These are phyloP conservation scores for Monosiga brevicollis DNA, from an alignment of 78 protist genomes.

Conservation along the genomic window DNA sequence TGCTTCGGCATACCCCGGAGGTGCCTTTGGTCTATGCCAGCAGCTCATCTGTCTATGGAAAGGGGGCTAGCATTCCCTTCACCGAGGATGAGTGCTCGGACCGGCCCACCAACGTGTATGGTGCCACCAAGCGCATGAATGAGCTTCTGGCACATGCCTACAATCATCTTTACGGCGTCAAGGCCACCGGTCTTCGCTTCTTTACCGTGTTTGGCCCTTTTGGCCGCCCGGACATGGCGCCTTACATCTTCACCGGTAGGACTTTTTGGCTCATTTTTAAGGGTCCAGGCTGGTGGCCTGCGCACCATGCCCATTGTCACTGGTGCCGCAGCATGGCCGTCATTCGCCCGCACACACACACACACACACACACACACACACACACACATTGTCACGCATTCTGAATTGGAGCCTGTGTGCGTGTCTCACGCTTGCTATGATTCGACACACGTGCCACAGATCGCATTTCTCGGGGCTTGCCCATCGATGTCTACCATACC, in stretches of 20 bases:
- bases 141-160: conserved; percentile 36
- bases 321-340: no score
- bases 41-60: conserved; percentile 45
- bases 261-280: no score
- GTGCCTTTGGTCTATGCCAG: conserved; percentile 33
- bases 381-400: no score
- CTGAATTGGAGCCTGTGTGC: no score
- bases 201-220: conserved; percentile 66
- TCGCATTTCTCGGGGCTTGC: neutral
- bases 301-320: no score
- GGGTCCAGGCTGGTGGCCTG: no score
- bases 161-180: conserved; percentile 25
- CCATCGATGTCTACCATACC: conserved; percentile 12
- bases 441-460: no score
- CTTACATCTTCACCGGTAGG: conserved; percentile 18
- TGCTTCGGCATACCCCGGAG: neutral
- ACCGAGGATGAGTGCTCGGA: neutral
- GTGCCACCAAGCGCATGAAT: conserved; percentile 35
- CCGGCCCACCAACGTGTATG: conserved; percentile 17
- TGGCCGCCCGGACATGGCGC: conserved; percentile 63
- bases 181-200: conserved; percentile 33
- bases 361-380: no score
- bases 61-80: neutral
- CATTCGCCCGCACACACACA: no score
- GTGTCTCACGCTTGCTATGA: no score